Conservation (phyloP, 345 rosid species). For the Theobroma cacao region DNA sequence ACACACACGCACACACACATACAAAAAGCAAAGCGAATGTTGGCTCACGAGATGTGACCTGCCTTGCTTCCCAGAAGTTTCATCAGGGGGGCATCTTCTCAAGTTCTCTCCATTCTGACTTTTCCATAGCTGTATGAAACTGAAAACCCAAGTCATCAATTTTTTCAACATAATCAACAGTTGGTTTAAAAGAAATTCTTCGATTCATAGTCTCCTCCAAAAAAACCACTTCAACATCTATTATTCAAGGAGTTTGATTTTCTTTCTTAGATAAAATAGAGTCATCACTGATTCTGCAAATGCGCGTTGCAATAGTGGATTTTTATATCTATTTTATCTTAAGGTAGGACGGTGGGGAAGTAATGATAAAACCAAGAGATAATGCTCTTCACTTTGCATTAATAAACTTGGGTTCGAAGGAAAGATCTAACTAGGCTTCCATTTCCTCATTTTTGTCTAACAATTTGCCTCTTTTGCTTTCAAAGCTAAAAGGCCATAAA, state of each 20-base stretch:
- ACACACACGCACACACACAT: too few relatives aligned
- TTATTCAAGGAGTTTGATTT: background rate
- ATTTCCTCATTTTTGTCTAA: too few relatives aligned
- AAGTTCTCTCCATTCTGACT: background rate
- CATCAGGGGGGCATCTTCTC: background rate
- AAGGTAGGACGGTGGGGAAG: background rate
- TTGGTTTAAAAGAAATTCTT: background rate
- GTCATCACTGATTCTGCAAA: background rate
- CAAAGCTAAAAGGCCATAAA: too few relatives aligned
- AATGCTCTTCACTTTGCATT: too few relatives aligned
- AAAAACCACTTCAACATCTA: background rate
- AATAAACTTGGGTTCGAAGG: background rate
- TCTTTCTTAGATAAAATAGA: background rate
- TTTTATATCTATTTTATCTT: too few relatives aligned
- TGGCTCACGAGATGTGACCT: background rate
- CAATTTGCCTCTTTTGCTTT: too few relatives aligned
- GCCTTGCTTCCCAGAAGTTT: conserved; percentile 7
- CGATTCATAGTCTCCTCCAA: background rate
- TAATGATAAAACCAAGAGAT: background rate
- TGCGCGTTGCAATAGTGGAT: background rate
- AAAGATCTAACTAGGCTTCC: too few relatives aligned
- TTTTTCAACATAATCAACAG: background rate
- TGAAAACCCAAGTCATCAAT: background rate
- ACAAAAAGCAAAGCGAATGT: background rate
- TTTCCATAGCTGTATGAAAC: background rate